These are phyloP conservation scores for Talaromyces sp. DNA, from an alignment of 2,329 filamentous ascomycete species.

Conservation along the genomic window DNA sequence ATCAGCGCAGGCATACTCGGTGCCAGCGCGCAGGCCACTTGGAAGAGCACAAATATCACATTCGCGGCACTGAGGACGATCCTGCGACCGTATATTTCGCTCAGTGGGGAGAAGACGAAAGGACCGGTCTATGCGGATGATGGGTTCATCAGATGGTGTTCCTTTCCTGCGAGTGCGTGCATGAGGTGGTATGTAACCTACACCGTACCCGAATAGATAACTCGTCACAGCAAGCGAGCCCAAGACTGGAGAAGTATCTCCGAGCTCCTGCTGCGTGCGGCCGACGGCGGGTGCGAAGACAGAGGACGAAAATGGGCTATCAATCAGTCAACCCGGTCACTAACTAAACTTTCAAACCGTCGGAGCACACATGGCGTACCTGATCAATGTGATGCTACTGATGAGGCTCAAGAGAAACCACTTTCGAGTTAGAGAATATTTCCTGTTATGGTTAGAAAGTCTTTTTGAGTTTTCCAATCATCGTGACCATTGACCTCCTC, in stretches of 20 bases:
- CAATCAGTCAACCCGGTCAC: background rate
- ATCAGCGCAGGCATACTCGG: background rate
- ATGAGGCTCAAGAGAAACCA: no score
- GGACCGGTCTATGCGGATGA: background rate
- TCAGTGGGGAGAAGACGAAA: background rate
- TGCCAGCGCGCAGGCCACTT: background rate
- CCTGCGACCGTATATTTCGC: conserved; percentile 4
- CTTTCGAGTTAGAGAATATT: conserved; percentile 1
- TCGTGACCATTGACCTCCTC: no score
- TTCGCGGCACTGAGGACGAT: background rate
- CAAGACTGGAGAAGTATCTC: conserved; percentile 2
- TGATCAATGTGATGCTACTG: background rate
- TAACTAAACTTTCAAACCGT: no score
- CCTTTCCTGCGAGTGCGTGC: no score
- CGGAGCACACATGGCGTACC: no score
- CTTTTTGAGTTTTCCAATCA: no score
- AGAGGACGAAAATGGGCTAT: conserved; percentile 4
- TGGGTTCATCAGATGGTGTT: no score
- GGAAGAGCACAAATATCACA: background rate
- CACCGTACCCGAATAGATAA: conserved; percentile 6
- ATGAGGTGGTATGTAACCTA: no score
- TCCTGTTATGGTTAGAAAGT: background rate
- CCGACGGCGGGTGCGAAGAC: conserved; percentile 2
- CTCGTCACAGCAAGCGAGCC: conserved; percentile 1
- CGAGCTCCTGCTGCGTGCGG: background rate